phyloP scores from a whole-genome alignment of 2,329 filamentous ascomycete species.

The Xylaria sp. region DNA sequence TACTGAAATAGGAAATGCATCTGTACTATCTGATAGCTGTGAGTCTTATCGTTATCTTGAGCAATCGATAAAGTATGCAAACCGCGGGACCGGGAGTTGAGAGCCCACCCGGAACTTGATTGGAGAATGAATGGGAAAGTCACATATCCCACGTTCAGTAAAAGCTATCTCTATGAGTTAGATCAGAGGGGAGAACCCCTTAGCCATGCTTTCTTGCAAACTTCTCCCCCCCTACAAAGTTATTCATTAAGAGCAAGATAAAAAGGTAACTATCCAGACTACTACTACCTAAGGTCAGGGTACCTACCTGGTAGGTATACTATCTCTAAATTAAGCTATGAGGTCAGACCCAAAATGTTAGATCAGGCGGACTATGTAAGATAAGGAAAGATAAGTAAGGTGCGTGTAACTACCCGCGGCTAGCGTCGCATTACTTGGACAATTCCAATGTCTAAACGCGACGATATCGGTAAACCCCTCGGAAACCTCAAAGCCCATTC shows the following conservation, averaged over 20 bases:
- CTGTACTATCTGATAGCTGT: background rate
- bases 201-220: background rate
- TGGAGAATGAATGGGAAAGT: background rate
- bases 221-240: background rate
- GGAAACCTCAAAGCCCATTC: constrained; percentile 8
- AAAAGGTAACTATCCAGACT: background rate
- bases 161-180: background rate
- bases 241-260: background rate
- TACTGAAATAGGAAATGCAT: constrained; percentile 27
- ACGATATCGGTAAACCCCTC: constrained; percentile 27
- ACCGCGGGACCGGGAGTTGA: background rate
- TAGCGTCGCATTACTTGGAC: constrained; percentile 25
- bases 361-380: background rate
- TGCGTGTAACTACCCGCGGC: background rate
- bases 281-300: too few relatives aligned
- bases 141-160: background rate
- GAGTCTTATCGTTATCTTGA: constrained; percentile 10
- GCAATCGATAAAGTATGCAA: constrained; percentile 19
- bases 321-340: constrained; percentile 3
- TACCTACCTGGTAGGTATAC: too few relatives aligned
- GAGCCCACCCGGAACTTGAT: too few relatives aligned
- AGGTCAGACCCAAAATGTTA: constrained; percentile 15
- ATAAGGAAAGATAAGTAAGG: constrained; percentile 5
- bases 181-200: background rate
- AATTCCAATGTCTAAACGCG: constrained; percentile 9